Evolutionary conservation across 352 stramenopile genomes (phyloP), one percentile per base, ranked within the genome.

Genomic region (Globisporangium acanthophoron): DNA sequence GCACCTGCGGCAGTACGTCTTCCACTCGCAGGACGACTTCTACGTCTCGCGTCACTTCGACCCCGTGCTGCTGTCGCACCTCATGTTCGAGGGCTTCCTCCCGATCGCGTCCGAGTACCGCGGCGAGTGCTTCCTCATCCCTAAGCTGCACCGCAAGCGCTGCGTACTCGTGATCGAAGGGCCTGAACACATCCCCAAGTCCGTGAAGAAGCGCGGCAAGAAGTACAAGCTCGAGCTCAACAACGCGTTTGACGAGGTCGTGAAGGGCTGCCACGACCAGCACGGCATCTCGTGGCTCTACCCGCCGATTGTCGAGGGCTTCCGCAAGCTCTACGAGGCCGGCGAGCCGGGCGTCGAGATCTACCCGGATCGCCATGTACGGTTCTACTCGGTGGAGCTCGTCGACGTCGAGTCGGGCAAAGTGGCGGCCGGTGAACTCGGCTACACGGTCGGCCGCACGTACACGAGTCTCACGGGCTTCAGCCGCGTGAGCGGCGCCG

Each of bases 81-180:
- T 98, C 51, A 98, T 98, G 88, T 88, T 77, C 56, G 88, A 97
- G 64, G 93, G 93, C n/a, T 98, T 98, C 58, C 71, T 98, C 56
- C 93, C 93, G 33, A 98, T 98, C 61, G 93, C 93, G 5, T 96
- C 88, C 39, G 75, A 93, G 46, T 87, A 81, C 67, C 70, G 74
- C 31, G 72, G 62, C 31, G 66, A 78, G 45, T 81, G 71, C 48
- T 87, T 93, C 56, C 64, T 97, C 45, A 61, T 97, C 53, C 89
- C 90, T 12, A 97, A 97, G 65, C 74, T 97, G 47, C 89, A 97
- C 62, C 71, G 85, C 44, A 72, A 96, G 67, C 86, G 94, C 44
- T 98, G 88, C 66, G 79, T 97, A 11, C 66, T 97, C 52, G 62
- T 88, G 47, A 59, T 94, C 4, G 64, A 82, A 6, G 47, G 61